A percentile compares a stretch with the other conserved stretches of the same genome.
Conservation (phyloP, 1,139 yeast species). For the Lodderomyces jiufengensis region DNA sequence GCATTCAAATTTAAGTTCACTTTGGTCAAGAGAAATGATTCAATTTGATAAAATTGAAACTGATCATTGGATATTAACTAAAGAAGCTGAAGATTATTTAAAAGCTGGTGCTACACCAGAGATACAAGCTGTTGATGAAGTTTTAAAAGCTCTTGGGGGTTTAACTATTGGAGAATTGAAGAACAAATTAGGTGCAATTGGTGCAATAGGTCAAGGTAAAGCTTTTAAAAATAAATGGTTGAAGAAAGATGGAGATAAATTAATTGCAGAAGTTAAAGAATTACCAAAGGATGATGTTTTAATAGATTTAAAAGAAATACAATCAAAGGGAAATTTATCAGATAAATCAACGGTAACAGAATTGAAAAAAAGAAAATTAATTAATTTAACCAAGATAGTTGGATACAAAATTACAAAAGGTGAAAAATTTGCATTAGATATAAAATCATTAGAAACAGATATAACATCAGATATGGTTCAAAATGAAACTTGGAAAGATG, state of each 20-base stretch:
- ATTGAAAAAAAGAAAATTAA: slow-evolving; percentile 89
- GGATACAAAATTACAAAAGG: slow-evolving; percentile 81
- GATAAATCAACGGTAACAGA: slow-evolving; percentile 73
- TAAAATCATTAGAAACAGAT: slow-evolving; percentile 85
- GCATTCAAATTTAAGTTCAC: slow-evolving; percentile 77
- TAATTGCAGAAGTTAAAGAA: slow-evolving; percentile 53
- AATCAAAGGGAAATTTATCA: slow-evolving; percentile 51
- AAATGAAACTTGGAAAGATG: slow-evolving; percentile 76
- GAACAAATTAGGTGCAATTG: slow-evolving; percentile 72
- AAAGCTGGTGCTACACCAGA: slow-evolving; percentile 80
- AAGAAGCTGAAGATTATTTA: slow-evolving; percentile 80
- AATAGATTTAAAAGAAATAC: slow-evolving; percentile 57
- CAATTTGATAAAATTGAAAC: slow-evolving; percentile 69
- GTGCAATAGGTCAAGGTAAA: slow-evolving; percentile 92
- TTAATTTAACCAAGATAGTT: slow-evolving; percentile 65
- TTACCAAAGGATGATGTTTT: slow-evolving; percentile 69
- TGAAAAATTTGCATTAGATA: slow-evolving; percentile 74
- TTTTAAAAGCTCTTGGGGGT: slow-evolving; percentile 70
- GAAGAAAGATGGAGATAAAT: slow-evolving; percentile 75
- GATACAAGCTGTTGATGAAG: slow-evolving; percentile 72
- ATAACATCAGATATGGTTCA: slow-evolving; percentile 88
- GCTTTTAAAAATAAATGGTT: slow-evolving; percentile 99
- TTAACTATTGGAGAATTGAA: slow-evolving; percentile 80
- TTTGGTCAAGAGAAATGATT: slow-evolving; percentile 82
- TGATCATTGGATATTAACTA: slow-evolving; percentile 72